Conservation (phyloP, 1,284 basidiomycete genomes). For the Apiotrichum laibachii region DNA sequence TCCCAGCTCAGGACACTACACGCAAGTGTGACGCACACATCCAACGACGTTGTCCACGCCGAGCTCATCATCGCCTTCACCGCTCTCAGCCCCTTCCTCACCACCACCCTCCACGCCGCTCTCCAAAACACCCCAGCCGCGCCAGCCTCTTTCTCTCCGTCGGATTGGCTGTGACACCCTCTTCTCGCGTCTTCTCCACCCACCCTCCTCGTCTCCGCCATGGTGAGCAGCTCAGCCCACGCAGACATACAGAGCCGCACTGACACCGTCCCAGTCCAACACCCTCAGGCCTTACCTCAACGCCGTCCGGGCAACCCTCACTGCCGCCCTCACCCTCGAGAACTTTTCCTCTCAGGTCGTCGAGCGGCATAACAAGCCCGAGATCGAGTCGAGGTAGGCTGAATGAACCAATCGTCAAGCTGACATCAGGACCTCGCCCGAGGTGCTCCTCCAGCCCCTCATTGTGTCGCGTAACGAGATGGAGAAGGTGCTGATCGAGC, state of each 20-base stretch:
- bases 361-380: constrained; percentile 94
- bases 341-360: constrained; percentile 98
- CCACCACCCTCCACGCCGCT: too few relatives aligned
- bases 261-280: constrained; percentile 54
- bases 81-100: background rate
- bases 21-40: constrained; percentile 1
- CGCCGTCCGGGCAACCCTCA: constrained; percentile 90
- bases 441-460: constrained; percentile 88
- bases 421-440: constrained; percentile 71
- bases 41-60: background rate
- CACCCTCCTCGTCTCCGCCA: background rate
- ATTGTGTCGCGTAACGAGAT: constrained; percentile 94
- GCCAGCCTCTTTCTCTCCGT: background rate
- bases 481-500: constrained; percentile 94
- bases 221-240: constrained; percentile 5
- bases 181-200: background rate
- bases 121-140: background rate
- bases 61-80: background rate
- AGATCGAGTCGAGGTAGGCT: constrained; percentile 76
- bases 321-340: constrained; percentile 93
- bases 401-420: background rate
- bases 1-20: background rate
- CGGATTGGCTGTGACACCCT: background rate
- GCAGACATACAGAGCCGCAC: background rate
- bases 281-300: constrained; percentile 89